Evolutionary conservation across 192 early-diverging fungal species (phyloP).

Genomic region (Coemansia sp.): DNA sequence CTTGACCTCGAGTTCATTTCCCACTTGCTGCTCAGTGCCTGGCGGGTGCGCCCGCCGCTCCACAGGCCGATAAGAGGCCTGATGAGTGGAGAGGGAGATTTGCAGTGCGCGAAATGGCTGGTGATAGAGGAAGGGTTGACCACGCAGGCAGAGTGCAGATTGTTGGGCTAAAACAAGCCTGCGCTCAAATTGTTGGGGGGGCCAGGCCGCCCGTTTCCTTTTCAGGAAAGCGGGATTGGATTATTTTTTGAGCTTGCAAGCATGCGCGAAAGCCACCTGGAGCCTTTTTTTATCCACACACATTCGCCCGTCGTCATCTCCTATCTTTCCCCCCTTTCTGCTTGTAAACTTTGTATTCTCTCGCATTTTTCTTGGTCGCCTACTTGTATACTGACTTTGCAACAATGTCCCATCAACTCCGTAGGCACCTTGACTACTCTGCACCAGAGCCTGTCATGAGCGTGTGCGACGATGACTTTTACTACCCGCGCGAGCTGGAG

Average conservation of each 20-base stretch:
- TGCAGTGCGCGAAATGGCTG: constrained; percentile 6
- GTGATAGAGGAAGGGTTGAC: neutral
- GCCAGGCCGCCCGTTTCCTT: constrained; percentile 6
- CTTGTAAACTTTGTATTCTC: neutral
- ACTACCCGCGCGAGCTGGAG: constrained; percentile 73
- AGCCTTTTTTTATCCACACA: constrained; percentile 2
- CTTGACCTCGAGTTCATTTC: neutral
- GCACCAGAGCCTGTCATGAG: constrained; percentile 15
- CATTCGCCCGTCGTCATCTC: neutral
- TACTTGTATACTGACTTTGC: constrained; percentile 6
- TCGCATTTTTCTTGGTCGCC: neutral
- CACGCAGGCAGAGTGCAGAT: neutral
- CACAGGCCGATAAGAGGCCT: neutral
- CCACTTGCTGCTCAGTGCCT: neutral
- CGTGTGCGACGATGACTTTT: constrained; percentile 47
- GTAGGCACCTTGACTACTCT: constrained; percentile 10
- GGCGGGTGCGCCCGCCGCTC: neutral
- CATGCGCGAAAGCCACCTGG: constrained; percentile 11
- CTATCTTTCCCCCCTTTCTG: constrained; percentile 1
- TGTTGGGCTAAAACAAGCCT: neutral
- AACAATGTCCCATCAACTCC: constrained; percentile 5
- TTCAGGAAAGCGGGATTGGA: constrained; percentile 14
- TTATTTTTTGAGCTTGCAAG: constrained; percentile 5
- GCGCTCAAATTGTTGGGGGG: constrained; percentile 12
- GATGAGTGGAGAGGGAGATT: neutral